Base-by-base conservation (phyloP, 202 grass and related monocot genomes). In the Panicum hallii region DNA sequence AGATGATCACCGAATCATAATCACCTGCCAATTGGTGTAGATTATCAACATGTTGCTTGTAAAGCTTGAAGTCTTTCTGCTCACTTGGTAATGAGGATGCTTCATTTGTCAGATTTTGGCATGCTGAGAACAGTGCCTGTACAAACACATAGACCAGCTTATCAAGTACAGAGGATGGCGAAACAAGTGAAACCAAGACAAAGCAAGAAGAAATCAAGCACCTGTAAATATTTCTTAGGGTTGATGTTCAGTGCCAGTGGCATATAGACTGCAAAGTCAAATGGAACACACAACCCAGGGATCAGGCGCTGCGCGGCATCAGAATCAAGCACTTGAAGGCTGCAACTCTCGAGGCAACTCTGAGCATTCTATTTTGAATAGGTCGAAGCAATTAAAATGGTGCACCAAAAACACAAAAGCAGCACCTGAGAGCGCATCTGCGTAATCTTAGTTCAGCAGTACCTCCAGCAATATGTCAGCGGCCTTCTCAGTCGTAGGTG, bases 141-240 rank as follows among this genome's bases (percentile, higher is more conserved):
- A 89, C 54, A 80, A 79, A 42, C 36, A 19, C 49, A 75, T 46
- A 9, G 12, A 12, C 49, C 12, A 66, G 41, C 54, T 6, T 19
- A 80, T 44, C 53, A 75, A 83, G 19, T 58, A 86, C 34, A 38
- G 53, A 85, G 26, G 19, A 83, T 5, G 9, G 36, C 5, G 71
- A 58, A 56, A 80, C 19, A 64, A 48, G 5, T 1, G 15, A 67
- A 2, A 15, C 26, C n/a, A 19, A 32, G 42, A 79, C 7, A 47
- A 85, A 47, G 45, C 38, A 73, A 13, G 26, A 86, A 88, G 43
- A 1, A 62, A 15, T 46, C 22, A 16, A 34, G 9, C 43, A 99
- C 96, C 96, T 99, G 88, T 14, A 99, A 81, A 84, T 99, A 95
- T 84, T 89, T 94, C 75, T 83, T 99, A n/a, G 96, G 89, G 56